These are phyloP conservation scores for Escallonia rubra DNA, from an alignment of 129 eudicot genomes.

Conservation along the genomic window DNA sequence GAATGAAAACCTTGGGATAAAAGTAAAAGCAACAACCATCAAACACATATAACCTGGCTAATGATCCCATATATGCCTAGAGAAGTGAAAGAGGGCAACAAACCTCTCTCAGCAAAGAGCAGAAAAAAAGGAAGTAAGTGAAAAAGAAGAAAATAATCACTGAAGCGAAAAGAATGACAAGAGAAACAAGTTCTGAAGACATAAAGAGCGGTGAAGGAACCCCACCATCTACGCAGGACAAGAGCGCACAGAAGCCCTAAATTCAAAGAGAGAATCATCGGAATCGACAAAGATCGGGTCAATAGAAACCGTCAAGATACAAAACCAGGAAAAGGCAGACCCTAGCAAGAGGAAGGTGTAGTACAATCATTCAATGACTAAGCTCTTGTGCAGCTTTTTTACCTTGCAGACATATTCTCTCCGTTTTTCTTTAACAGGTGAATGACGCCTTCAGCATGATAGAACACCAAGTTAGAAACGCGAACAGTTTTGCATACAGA, in stretches of 20 bases:
- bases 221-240: background rate
- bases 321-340: background rate
- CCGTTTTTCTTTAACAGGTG: constrained; percentile 89
- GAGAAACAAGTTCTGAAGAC: constrained; percentile 6
- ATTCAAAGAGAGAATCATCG: background rate
- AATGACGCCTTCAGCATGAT: constrained; percentile 92
- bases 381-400: constrained; percentile 41
- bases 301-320: constrained; percentile 2
- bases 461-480: constrained; percentile 75
- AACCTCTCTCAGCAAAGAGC: background rate
- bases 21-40: no score
- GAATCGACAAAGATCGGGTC: background rate
- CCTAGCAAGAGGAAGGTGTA: constrained; percentile 1
- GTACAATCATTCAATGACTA: constrained; percentile 16
- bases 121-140: background rate
- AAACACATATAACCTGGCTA: background rate
- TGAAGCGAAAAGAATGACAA: background rate
- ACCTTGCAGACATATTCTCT: constrained; percentile 99
- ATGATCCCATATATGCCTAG: background rate
- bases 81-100: background rate
- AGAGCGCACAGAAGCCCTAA: no score
- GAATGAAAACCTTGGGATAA: no score
- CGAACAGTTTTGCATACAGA: constrained; percentile 48
- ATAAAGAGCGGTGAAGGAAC: constrained; percentile 20
- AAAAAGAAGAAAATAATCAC: background rate